Conservation (phyloP, 2,329 filamentous ascomycete genomes). For the Neopestalotiopsis sp. region DNA sequence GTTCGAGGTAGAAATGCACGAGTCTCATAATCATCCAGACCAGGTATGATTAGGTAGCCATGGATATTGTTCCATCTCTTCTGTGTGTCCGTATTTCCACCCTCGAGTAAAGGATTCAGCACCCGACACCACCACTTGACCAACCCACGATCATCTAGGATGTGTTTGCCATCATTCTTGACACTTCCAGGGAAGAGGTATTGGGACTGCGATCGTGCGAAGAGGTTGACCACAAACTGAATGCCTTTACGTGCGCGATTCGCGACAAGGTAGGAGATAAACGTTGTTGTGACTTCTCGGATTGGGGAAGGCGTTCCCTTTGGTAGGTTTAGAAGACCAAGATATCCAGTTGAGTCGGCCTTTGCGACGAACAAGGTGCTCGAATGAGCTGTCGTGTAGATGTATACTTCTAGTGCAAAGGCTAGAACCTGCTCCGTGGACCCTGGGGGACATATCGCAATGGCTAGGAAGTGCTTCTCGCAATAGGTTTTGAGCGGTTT, state of each 20-base stretch:
- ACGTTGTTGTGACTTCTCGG: slow-evolving; percentile 73
- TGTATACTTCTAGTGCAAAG: slow-evolving; percentile 83
- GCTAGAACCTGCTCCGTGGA: slow-evolving; percentile 64
- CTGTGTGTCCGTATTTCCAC: slow-evolving; percentile 40
- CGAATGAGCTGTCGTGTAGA: slow-evolving; percentile 81
- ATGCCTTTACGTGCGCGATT: slow-evolving; percentile 67
- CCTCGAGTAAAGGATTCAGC: slow-evolving; percentile 73
- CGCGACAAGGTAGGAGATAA: slow-evolving; percentile 76
- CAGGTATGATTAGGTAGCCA: slow-evolving; percentile 86
- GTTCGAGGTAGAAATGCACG: slow-evolving; percentile 74
- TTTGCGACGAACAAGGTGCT: slow-evolving; percentile 96
- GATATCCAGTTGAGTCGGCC: slow-evolving; percentile 92
- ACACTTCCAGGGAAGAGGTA: slow-evolving; percentile 95
- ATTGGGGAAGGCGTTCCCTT: slow-evolving; percentile 73
- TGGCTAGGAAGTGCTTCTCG: slow-evolving; percentile 77
- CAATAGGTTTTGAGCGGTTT: slow-evolving; percentile 67
- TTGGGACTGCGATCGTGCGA: slow-evolving; percentile 89
- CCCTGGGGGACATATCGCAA: slow-evolving; percentile 48
- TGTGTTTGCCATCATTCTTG: slow-evolving; percentile 84
- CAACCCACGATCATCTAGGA: slow-evolving; percentile 86
- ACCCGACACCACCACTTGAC: slow-evolving; percentile 97
- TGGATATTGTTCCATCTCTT: slow-evolving; percentile 57
- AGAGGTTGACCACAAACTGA: slow-evolving; percentile 82
- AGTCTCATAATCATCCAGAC: slow-evolving; percentile 81
- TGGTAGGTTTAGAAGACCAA: slow-evolving; percentile 69